Base-by-base conservation (phyloP, 1,284 basidiomycete species). In the Rhodotorula sp. region DNA sequence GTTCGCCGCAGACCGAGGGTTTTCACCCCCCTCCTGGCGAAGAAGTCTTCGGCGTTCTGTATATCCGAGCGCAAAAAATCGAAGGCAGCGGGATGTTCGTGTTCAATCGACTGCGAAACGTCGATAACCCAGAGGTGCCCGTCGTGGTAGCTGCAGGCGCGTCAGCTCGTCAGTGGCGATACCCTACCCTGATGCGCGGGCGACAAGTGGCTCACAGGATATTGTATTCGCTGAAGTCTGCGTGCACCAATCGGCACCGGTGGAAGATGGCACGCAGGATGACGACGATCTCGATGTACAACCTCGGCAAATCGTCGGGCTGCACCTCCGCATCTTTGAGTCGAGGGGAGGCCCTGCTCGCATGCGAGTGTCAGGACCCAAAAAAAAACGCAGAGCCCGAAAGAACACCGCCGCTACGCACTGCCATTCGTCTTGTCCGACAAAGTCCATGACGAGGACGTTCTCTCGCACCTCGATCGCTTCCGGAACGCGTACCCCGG, bases 141-240 rank as follows among this genome's bases (percentile, higher is more conserved):
- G 20, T 83, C 75, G 78, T 87, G 87, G 71, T 85, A 85, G 21
- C 84, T 85, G 73, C 1, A 31, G 29, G 16, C 6, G 14, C 16
- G 51, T 16, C 8, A 47, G 6, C 39, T 23, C 31, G 34, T 59
- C 21, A 63, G n/a, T 20, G 29, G 43, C 31, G 3, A 16, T 5
- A 10, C n/a, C 43, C n/a, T 5, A 10, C n/a, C 43, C n/a, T 47
- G 6, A 48, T 21, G 8, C 8, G 43, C 46, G 7, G 52, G 29
- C 26, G 51, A 21, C 39, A 3, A 8, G 46, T 83, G 67, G 88
- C 86, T 82, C 87, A 94, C 79, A 99, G 86, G 75, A 99, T 90
- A 81, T 99, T 99, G 87, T 99, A 99, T 82, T 99, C 97, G 72
- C 91, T 94, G 70, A 99, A 85, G 84, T 99, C 97, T 68, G 97